Base-by-base conservation (phyloP, 768 basidiomycete genomes). In the Porphyrellus cyaneotinctus region DNA sequence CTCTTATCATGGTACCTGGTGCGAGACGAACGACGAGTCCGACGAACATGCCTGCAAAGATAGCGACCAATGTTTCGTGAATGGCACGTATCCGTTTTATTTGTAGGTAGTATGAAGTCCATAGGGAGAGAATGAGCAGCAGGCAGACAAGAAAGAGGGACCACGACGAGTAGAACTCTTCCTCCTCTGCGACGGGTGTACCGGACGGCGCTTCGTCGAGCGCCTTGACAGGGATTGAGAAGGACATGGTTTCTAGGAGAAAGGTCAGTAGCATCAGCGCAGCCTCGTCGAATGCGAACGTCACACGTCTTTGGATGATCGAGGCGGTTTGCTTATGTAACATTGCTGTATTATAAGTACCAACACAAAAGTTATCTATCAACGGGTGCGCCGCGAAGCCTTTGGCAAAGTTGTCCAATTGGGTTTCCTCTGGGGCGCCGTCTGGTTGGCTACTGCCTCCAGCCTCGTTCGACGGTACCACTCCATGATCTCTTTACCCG, bases 71-170 rank as follows among this genome's bases (percentile, higher is more conserved):
- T 0, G 97, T 99, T 73, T 99, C 97, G 63, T 99, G 94, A 13
- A 99, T 82, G 17, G 91, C 88, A 51, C 94, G 84, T 73, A 99
- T 99, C 45, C 88, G 81, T 69, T 95, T 93, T 65, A 97, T 91
- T 77, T 98, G 95, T 5, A 99, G 84, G 65, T 97, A 98, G 75
- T 99, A 99, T 24, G 91, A 94, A 20, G 93, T 97, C 82, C 87
- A 91, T 52, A 99, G 81, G 9, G 95, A 97, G 57, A 97, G 76
- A 49, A 98, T 88, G 55, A 99, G 87, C 31, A 99, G 84, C 56
- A 91, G 70, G 75, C 91, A 91, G 61, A 93, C 91, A 48, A 94
- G 86, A 70, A 93, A 91, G 20, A 94, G 81, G n/a, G 90, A 91
- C 89, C 91, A 91, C 30, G 91, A 92, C 14, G 89, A 91, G 70